A percentile compares a stretch with the other conserved stretches of the same genome.
Conservation (phyloP, 176 grass and related monocot genomes). For the Oryza nivara region DNA sequence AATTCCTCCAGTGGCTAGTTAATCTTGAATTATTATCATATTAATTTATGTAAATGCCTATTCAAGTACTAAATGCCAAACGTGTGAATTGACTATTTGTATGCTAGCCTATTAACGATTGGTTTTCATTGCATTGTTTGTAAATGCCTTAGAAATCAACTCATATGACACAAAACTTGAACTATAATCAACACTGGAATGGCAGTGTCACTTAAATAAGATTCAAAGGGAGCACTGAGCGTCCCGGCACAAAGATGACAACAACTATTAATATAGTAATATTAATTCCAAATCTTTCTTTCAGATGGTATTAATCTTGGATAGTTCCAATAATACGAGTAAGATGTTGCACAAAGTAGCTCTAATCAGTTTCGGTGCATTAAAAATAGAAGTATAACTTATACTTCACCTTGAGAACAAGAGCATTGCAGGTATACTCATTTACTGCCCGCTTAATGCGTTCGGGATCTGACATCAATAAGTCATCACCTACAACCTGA, state of each 20-base stretch:
- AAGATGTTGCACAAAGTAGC: conserved; percentile 7
- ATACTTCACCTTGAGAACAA: conserved; percentile 82
- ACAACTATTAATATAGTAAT: conserved; percentile 15
- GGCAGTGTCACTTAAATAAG: neutral
- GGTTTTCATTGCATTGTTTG: neutral
- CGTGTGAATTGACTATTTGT: neutral
- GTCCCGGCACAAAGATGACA: conserved; percentile 8
- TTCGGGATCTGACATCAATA: conserved; percentile 90
- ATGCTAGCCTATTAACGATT: neutral
- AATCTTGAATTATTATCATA: neutral
- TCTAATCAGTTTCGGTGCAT: conserved; percentile 14
- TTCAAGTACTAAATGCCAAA: neutral
- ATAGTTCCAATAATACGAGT: conserved; percentile 1
- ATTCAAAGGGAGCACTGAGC: neutral
- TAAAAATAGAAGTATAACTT: neutral
- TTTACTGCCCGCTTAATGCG: conserved; percentile 84
- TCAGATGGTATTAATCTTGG: conserved; percentile 2
- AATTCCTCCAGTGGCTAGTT: conserved; percentile 33
- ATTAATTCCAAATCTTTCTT: conserved; percentile 12
- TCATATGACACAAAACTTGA: neutral
- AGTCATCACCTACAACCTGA: conserved; percentile 92
- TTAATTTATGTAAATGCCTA: neutral
- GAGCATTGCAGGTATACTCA: conserved; percentile 92
- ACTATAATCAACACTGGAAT: conserved; percentile 10
- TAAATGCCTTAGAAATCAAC: conserved; percentile 27